These are phyloP conservation scores for Trichothecium sympodiale DNA, from an alignment of 2,329 filamentous ascomycete species.

Conservation along the genomic window DNA sequence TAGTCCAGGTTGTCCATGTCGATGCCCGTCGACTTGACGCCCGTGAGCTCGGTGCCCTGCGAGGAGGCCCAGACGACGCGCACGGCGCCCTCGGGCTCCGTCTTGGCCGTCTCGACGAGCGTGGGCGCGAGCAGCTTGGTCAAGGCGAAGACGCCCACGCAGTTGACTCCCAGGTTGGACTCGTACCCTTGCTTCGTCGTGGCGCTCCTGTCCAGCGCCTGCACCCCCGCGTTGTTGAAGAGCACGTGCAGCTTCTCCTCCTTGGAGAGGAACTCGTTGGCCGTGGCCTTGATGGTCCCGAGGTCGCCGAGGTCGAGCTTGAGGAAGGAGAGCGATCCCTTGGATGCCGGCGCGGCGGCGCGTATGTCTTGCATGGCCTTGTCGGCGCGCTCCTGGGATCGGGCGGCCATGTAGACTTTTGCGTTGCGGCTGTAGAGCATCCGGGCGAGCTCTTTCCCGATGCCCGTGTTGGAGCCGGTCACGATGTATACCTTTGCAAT, in stretches of 20 bases:
- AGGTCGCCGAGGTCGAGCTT: conserved; percentile 26
- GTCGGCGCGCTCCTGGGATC: conserved; percentile 27
- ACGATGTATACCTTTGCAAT: conserved; percentile 34
- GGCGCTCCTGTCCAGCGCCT: conserved; percentile 6
- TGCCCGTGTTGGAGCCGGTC: conserved; percentile 24
- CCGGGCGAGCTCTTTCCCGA: conserved; percentile 37
- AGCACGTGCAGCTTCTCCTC: conserved; percentile 22
- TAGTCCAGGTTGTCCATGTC: conserved; percentile 14
- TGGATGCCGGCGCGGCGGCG: conserved; percentile 15
- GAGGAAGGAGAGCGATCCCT: conserved; percentile 22
- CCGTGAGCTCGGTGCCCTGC: conserved; percentile 5
- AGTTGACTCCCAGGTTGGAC: conserved; percentile 25
- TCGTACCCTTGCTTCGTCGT: conserved; percentile 14
- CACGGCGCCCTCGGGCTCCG: conserved; percentile 11
- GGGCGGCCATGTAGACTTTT: conserved; percentile 39
- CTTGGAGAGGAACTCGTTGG: conserved; percentile 9
- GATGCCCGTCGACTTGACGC: conserved; percentile 8
- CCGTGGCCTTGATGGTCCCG: conserved; percentile 16
- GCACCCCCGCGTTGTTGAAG: conserved; percentile 28
- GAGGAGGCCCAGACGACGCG: conserved; percentile 13
- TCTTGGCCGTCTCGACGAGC: conserved; percentile 16
- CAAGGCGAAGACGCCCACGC: conserved; percentile 24
- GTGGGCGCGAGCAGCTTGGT: conserved; percentile 22
- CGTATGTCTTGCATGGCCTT: conserved; percentile 29
- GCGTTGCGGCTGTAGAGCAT: conserved; percentile 41